Evolutionary conservation across 2,329 filamentous ascomycete species (phyloP).

Genomic region (Penicillium fuscoglaucum): DNA sequence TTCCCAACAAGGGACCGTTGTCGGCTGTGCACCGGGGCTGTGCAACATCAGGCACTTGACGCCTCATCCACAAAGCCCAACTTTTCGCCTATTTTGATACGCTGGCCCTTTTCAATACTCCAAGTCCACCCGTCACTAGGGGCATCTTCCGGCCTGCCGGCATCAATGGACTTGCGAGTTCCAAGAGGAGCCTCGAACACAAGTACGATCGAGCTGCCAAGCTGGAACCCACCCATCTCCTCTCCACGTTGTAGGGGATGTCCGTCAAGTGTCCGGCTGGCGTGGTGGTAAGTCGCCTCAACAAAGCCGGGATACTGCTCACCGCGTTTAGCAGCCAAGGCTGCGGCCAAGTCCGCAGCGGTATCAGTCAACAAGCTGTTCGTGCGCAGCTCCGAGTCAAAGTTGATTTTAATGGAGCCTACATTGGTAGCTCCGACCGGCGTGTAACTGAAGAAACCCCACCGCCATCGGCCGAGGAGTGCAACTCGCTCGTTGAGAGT

Average conservation of each 20-base stretch:
- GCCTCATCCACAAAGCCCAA: conserved; percentile 65
- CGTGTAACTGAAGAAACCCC: conserved; percentile 95
- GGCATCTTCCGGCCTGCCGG: conserved; percentile 59
- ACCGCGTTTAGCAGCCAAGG: conserved; percentile 70
- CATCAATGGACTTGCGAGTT: conserved; percentile 56
- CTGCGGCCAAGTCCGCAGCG: conserved; percentile 80
- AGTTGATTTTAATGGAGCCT: conserved; percentile 94
- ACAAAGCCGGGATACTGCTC: conserved; percentile 88
- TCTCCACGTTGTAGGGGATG: conserved; percentile 83
- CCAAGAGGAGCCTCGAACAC: conserved; percentile 91
- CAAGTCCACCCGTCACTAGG: conserved; percentile 75
- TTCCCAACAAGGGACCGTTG: neutral
- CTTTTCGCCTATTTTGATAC: conserved; percentile 83
- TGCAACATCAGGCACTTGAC: conserved; percentile 7
- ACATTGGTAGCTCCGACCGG: conserved; percentile 97
- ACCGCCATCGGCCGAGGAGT: conserved; percentile 88
- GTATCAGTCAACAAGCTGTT: conserved; percentile 93
- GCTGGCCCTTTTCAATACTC: conserved; percentile 83
- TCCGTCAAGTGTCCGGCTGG: conserved; percentile 75
- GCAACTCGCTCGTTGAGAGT: conserved; percentile 96
- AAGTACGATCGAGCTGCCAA: conserved; percentile 91
- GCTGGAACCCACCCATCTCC: conserved; percentile 97
- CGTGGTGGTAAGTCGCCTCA: conserved; percentile 82
- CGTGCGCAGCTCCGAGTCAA: conserved; percentile 88
- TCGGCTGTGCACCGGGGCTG: conserved; percentile 7